Conservation (phyloP, 225 moss, liverwort and hornwort species). For the Physcomitrium patens region DNA sequence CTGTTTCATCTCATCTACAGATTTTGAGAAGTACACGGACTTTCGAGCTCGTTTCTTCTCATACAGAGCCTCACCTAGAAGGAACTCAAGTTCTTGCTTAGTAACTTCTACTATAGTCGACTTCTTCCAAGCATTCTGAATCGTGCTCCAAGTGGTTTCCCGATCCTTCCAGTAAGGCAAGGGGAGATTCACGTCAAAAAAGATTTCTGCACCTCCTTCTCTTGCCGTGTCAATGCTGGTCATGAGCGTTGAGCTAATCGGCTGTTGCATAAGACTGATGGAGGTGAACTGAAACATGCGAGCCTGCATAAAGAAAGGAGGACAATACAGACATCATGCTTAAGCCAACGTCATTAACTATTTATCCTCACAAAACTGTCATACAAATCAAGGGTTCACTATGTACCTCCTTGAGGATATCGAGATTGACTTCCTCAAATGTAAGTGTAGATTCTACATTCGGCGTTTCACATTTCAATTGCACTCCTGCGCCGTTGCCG, state of each 20-base stretch:
- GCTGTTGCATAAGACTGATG: conserved; percentile 86
- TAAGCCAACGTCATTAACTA: background rate
- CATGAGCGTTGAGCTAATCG: conserved; percentile 65
- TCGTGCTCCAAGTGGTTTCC: conserved; percentile 54
- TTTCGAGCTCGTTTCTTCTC: conserved; percentile 53
- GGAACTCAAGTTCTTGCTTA: conserved; percentile 95
- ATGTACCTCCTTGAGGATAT: conserved; percentile 81
- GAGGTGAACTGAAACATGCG: conserved; percentile 86
- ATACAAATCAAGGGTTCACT: background rate
- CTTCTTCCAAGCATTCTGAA: conserved; percentile 75
- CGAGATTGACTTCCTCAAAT: conserved; percentile 66
- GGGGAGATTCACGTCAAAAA: conserved; percentile 90
- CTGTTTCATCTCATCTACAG: conserved; percentile 73
- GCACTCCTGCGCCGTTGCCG: conserved; percentile 59
- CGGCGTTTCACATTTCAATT: conserved; percentile 81
- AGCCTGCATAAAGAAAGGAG: conserved; percentile 50
- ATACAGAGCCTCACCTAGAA: conserved; percentile 84
- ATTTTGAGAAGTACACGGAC: conserved; percentile 65
- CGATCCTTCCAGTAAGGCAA: conserved; percentile 74
- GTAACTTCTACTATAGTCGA: conserved; percentile 86
- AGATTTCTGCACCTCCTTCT: conserved; percentile 63
- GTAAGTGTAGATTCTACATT: conserved; percentile 66
- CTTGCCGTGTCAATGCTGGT: conserved; percentile 63
- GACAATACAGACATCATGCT: conserved; percentile 10
- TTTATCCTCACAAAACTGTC: background rate